These are phyloP conservation scores for Bolboschoenus planiculmis DNA, from an alignment of 176 grass and related monocot genomes.

Conservation along the genomic window DNA sequence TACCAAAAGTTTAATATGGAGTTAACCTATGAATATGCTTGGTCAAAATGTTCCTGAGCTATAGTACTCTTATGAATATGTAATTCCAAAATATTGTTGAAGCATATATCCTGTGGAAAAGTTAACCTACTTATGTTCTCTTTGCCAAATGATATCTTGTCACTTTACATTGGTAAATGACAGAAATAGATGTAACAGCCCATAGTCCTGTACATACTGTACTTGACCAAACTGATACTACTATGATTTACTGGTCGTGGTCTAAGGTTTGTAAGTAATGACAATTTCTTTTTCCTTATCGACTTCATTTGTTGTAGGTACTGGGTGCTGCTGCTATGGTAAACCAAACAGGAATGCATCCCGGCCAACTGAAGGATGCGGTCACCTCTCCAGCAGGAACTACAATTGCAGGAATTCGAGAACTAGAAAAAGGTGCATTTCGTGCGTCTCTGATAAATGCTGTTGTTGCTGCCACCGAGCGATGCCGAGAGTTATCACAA, in stretches of 20 bases:
- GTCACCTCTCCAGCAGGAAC: constrained; percentile 98
- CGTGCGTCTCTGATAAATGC: constrained; percentile 79
- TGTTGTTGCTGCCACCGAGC: constrained; percentile 76
- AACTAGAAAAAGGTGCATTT: constrained; percentile 76
- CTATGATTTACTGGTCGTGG: background rate
- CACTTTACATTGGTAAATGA: background rate
- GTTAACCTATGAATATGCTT: background rate
- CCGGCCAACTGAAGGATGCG: constrained; percentile 84
- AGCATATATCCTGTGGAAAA: too few species aligned
- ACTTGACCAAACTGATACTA: background rate
- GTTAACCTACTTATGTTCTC: background rate
- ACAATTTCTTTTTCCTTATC: background rate
- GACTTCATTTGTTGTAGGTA: constrained; percentile 38
- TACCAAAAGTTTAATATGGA: background rate
- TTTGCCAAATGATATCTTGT: background rate
- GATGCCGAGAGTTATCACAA: constrained; percentile 70
- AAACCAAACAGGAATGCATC: constrained; percentile 77
- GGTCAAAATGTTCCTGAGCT: background rate
- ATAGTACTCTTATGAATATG: background rate
- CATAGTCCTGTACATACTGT: background rate
- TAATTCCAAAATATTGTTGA: background rate
- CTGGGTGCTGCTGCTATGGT: constrained; percentile 95
- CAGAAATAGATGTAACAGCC: background rate
- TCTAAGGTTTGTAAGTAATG: background rate
- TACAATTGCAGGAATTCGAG: constrained; percentile 86